Percentiles rank a stretch among this genome's conserved stretches.
phyloP scores from a whole-genome alignment of 441 rosid genomes.

The Lepidium campestre region DNA sequence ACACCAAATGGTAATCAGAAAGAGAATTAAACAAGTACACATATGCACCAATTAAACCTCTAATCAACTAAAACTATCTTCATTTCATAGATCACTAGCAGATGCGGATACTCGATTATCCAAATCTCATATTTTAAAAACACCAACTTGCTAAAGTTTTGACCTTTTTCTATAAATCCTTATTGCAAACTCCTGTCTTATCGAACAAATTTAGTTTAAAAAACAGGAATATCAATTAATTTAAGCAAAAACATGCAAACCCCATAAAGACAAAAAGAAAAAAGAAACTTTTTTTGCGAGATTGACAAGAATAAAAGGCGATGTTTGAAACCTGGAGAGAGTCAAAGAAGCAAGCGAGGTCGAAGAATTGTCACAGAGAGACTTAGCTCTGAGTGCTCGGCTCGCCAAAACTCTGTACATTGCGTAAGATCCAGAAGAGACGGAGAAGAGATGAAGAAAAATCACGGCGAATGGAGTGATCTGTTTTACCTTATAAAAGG shows the following conservation, averaged over 20 bases:
- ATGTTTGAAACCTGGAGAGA: conserved; percentile 16
- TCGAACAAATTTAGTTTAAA: background rate
- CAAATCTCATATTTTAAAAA: conserved; percentile 18
- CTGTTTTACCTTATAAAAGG: background rate
- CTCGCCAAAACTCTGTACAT: conserved; percentile 28
- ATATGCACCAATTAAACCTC: background rate
- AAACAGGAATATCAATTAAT: background rate
- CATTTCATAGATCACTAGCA: background rate
- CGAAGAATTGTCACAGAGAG: conserved; percentile 16
- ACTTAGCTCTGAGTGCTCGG: conserved; percentile 22
- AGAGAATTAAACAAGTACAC: background rate
- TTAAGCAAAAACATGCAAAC: conserved; percentile 9
- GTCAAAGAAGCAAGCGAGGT: conserved; percentile 21
- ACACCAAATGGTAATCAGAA: background rate
- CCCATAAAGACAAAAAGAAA: background rate
- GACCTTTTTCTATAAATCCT: background rate
- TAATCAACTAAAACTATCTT: background rate
- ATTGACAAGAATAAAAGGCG: background rate
- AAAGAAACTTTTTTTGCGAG: background rate
- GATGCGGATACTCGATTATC: conserved; percentile 23
- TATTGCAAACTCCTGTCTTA: background rate
- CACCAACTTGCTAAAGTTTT: conserved; percentile 22
- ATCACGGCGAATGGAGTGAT: background rate
- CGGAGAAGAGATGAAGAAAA: conserved; percentile 6
- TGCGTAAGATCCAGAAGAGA: conserved; percentile 20